Conservation (phyloP, 768 basidiomycete genomes). For the Lactarius quietus region DNA sequence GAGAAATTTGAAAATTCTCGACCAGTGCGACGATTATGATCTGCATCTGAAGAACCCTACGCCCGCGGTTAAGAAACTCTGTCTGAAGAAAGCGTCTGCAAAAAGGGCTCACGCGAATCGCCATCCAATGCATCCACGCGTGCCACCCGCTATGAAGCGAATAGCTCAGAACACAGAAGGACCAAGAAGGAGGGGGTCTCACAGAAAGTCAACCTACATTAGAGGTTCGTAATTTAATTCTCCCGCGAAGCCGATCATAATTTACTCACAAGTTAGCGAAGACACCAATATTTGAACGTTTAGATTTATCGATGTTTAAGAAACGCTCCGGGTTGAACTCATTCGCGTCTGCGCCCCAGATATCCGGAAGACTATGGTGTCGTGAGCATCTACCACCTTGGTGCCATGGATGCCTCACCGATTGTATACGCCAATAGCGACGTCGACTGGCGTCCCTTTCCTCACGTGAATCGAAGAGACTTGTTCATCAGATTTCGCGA, state of each 20-base stretch:
- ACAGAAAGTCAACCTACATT: conserved; percentile 12
- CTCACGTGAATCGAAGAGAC: conserved; percentile 4
- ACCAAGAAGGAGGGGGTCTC: not conserved
- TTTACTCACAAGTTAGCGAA: conserved; percentile 1
- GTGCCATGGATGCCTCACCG: not conserved
- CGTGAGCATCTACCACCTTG: not conserved
- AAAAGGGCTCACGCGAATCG: not conserved
- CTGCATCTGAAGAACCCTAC: conserved; percentile 3
- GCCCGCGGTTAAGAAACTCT: not conserved
- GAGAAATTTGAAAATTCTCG: conserved; percentile 10
- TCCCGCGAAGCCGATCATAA: not conserved
- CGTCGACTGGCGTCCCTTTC: conserved; percentile 6
- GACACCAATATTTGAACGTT: conserved; percentile 1
- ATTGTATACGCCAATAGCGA: conserved; percentile 1
- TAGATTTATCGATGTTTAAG: not conserved
- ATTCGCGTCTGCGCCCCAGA: conserved; percentile 10
- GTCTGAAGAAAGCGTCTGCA: not conserved
- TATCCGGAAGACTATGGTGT: conserved; percentile 1
- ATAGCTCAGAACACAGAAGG: not conserved
- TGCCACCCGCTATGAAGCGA: not conserved
- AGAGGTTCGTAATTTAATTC: not conserved
- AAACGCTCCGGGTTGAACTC: conserved; percentile 7
- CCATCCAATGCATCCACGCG: too few relatives aligned
- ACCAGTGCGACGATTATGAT: not conserved
- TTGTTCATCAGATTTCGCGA: not conserved